These are phyloP conservation scores for Globisporangium perplexum DNA, from an alignment of 352 stramenopile genomes.

Conservation along the genomic window DNA sequence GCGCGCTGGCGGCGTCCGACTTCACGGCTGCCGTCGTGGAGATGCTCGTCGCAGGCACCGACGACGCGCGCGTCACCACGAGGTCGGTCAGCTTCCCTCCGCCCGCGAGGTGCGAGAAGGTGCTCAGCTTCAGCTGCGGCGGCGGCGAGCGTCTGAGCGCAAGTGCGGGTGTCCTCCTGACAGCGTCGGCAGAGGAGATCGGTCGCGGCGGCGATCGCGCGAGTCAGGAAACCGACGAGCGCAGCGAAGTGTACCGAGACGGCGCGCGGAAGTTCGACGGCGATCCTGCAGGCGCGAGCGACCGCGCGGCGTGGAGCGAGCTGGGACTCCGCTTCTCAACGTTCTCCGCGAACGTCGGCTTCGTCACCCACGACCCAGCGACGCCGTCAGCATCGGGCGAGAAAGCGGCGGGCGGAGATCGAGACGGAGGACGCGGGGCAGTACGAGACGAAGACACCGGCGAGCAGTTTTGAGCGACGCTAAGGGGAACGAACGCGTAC, in stretches of 20 bases:
- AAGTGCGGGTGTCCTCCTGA: neutral
- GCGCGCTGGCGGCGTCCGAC: neutral
- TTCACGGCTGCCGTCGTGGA: neutral
- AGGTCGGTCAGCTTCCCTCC: neutral
- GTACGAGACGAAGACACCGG: neutral
- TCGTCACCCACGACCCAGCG: too few relatives aligned
- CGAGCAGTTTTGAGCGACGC: slow-evolving; percentile 8
- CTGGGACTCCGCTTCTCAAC: slow-evolving; percentile 1
- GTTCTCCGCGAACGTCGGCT: slow-evolving; percentile 2
- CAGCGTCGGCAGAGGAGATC: neutral
- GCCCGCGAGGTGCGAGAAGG: neutral
- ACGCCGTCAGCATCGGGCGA: too few relatives aligned
- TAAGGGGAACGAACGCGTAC: too few relatives aligned
- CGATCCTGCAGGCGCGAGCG: too few relatives aligned
- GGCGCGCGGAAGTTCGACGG: neutral
- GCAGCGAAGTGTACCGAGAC: slow-evolving; percentile 6
- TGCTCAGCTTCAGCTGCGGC: neutral
- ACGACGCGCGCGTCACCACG: neutral
- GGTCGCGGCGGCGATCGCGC: neutral
- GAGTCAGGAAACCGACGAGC: neutral
- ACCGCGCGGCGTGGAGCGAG: neutral
- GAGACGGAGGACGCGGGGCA: too few relatives aligned
- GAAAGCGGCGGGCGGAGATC: too few relatives aligned
- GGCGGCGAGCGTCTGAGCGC: neutral
- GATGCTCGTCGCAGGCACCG: neutral